phyloP scores from a whole-genome alignment of 768 basidiomycete genomes.

The Harrya chromipes region DNA sequence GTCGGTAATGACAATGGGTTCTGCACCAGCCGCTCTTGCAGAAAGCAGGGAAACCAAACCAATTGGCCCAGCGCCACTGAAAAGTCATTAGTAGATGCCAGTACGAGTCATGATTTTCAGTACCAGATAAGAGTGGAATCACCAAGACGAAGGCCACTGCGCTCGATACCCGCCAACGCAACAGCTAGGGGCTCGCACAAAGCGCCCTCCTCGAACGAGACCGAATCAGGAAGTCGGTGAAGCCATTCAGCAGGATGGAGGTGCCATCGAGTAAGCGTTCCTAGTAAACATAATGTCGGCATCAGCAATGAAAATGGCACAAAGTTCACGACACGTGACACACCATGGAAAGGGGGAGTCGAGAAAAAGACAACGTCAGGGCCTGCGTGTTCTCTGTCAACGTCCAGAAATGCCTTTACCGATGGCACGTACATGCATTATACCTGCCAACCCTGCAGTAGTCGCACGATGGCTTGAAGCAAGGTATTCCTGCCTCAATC shows the following conservation, averaged over 20 bases:
- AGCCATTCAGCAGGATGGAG: conserved; percentile 67
- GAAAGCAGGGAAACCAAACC: conserved; percentile 60
- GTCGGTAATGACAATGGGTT: conserved; percentile 68
- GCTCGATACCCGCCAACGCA: conserved; percentile 65
- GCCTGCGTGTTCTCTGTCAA: conserved; percentile 18
- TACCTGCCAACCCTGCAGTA: conserved; percentile 62
- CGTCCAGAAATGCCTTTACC: no score
- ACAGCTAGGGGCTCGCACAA: conserved; percentile 68
- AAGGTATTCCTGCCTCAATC: conserved; percentile 68
- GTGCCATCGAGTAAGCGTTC: conserved; percentile 64
- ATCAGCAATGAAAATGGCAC: neutral
- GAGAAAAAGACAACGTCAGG: conserved; percentile 62
- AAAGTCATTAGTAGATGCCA: conserved; percentile 9
- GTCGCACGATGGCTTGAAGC: conserved; percentile 58
- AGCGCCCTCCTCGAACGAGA: conserved; percentile 66
- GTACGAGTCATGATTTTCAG: neutral
- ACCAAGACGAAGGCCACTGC: conserved; percentile 60
- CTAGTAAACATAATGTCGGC: conserved; percentile 26
- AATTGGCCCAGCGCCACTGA: conserved; percentile 66
- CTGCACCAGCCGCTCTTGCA: conserved; percentile 65
- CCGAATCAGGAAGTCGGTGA: conserved; percentile 57
- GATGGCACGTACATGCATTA: conserved; percentile 48
- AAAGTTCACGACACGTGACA: neutral
- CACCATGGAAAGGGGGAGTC: conserved; percentile 66
- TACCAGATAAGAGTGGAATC: conserved; percentile 64